These are phyloP conservation scores for Amanita molliuscula DNA, from an alignment of 768 basidiomycete genomes.

Conservation along the genomic window DNA sequence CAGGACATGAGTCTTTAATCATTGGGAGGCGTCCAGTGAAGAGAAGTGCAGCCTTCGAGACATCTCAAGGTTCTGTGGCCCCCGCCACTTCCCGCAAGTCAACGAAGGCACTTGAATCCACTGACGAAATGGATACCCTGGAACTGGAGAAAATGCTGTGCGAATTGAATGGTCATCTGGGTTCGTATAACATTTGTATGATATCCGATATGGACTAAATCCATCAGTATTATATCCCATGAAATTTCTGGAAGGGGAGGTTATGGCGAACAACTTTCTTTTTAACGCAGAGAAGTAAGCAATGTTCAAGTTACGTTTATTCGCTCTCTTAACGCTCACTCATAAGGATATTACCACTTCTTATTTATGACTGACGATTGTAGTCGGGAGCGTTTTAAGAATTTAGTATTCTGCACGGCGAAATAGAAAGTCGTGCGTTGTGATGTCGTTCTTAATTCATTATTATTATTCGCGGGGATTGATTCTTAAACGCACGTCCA, in stretches of 20 bases:
- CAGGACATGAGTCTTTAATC: slow-evolving; percentile 16
- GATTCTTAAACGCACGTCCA: too few relatives aligned
- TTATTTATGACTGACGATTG: slow-evolving; percentile 51
- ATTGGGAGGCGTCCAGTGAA: slow-evolving; percentile 16
- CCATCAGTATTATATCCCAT: slow-evolving; percentile 68
- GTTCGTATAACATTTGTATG: slow-evolving; percentile 29
- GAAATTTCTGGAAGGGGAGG: slow-evolving; percentile 89
- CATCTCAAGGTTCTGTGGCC: slow-evolving; percentile 5
- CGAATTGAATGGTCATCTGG: slow-evolving; percentile 78
- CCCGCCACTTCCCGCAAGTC: slow-evolving; percentile 20
- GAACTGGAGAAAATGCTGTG: slow-evolving; percentile 82
- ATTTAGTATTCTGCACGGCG: too few relatives aligned
- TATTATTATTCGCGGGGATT: too few relatives aligned
- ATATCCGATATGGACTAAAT: slow-evolving; percentile 3
- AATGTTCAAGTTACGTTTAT: neutral
- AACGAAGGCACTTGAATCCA: slow-evolving; percentile 50
- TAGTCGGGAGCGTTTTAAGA: too few relatives aligned
- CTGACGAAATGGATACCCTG: slow-evolving; percentile 73
- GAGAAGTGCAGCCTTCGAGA: slow-evolving; percentile 18
- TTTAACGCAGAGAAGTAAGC: slow-evolving; percentile 78
- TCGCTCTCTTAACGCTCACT: slow-evolving; percentile 3
- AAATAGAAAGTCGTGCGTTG: too few relatives aligned
- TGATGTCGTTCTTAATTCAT: too few relatives aligned
- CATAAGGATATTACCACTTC: slow-evolving; percentile 55
- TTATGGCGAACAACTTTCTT: slow-evolving; percentile 84